Evolutionary conservation across 176 grass and related monocot genomes (phyloP).

Genomic region (Echinochloa phyllopogon): DNA sequence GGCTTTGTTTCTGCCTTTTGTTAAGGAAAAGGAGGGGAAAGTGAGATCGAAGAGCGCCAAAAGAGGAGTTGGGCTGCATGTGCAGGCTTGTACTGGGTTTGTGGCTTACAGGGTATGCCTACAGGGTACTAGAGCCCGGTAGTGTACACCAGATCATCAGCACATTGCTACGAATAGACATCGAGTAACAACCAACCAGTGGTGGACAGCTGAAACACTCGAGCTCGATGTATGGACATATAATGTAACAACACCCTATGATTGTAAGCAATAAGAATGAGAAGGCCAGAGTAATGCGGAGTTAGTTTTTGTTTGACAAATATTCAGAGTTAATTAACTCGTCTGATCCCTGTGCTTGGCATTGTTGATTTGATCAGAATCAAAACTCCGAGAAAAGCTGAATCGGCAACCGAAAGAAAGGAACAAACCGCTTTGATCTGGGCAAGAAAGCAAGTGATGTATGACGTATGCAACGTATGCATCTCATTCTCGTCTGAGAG

Average conservation of each 20-base stretch:
- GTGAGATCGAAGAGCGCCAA: background rate
- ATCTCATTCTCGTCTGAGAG: background rate
- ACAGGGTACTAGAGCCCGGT: background rate
- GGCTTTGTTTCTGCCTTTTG: conserved; percentile 31
- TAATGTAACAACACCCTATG: background rate
- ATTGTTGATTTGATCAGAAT: background rate
- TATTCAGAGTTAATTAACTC: background rate
- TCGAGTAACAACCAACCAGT: too few relatives aligned
- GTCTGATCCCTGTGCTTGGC: background rate
- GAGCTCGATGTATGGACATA: background rate
- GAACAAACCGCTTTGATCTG: background rate
- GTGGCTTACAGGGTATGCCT: background rate
- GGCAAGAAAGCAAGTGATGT: conserved; percentile 6
- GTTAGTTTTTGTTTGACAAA: background rate
- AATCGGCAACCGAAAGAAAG: background rate
- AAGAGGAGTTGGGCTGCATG: conserved; percentile 10
- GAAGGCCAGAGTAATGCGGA: background rate
- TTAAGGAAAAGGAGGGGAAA: conserved; percentile 1
- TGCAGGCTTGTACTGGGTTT: conserved; percentile 15
- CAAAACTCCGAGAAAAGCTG: background rate
- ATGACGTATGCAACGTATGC: conserved; percentile 5
- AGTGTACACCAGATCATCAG: conserved; percentile 19
- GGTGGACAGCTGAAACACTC: background rate
- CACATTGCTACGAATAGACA: background rate
- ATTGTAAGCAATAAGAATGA: too few relatives aligned